Base-by-base conservation (phyloP, 2,329 filamentous ascomycete genomes). In the Talaromyces amestolkiae region DNA sequence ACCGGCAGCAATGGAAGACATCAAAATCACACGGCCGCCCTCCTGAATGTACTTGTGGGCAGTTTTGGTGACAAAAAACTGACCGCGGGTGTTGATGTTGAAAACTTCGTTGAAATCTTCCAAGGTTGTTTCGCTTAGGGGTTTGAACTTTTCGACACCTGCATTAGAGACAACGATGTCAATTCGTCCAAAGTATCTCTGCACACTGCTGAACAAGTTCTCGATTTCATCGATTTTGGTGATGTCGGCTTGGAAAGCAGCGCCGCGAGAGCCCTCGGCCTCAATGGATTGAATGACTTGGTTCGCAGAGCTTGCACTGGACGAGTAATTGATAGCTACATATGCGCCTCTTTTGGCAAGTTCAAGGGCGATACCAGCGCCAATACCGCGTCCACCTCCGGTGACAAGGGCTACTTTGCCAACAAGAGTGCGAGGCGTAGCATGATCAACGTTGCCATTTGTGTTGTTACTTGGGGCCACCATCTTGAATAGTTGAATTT, bases 1-100 rank as follows among this genome's bases (percentile, higher is more conserved):
- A 65, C 78, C 89, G 81, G 89, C 77, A 75, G 89, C 78, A 76
- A 91, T 91, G 66, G 85, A 89, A 35, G 85, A 86, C 87, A 91
- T 92, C 69, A 93, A 82, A 77, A 93, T 89, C 70, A 93, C 85
- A 54, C 90, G 84, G 37, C 91, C 91, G 65, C 90, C 88, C 53
- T 85, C 82, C 73, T 88, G 84, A 69, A 91, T 84, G 22, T 91
- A 82, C 79, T 89, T 89, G 78, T 90, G 89, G 7, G 86, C 90
- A 79, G 87, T 77, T 83, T 86, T 78, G 64, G 84, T 85, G 65
- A 88, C 86, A 76, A 88, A 87, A 79, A 87, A 87, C 73, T 88
- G 86, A 45, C 84, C 86, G 54, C 86, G 83, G 41, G 85, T 87
- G 81, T 88, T 88, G 74, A 87, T 82, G 73, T 79, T 80, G 75